phyloP scores from a whole-genome alignment of 495 filamentous ascomycete species.

The Daldinia childiae region DNA sequence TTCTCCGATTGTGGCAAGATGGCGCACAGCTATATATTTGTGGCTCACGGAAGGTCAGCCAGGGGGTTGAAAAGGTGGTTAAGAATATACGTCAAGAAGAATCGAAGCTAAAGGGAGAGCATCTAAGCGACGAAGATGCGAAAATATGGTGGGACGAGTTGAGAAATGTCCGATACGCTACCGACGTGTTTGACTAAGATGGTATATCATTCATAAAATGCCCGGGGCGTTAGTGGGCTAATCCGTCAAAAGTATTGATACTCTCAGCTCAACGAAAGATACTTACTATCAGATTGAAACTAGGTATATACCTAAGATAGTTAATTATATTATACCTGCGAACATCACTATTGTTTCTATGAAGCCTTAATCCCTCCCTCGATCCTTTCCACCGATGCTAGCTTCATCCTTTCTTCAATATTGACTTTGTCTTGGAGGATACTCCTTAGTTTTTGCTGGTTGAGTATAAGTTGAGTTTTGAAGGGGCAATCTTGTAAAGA shows the following conservation, averaged over 20 bases:
- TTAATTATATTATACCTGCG: no score
- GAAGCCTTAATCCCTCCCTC: no score
- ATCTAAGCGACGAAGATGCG: constrained; percentile 51
- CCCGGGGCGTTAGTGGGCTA: no score
- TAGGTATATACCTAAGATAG: no score
- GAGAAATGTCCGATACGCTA: constrained; percentile 67
- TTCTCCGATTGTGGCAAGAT: constrained; percentile 57
- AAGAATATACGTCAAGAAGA: constrained; percentile 63
- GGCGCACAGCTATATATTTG: constrained; percentile 71
- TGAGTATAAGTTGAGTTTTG: not conserved
- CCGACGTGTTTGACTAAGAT: constrained; percentile 66
- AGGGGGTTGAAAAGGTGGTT: constrained; percentile 54
- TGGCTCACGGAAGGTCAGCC: constrained; percentile 52
- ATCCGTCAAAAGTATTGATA: not conserved
- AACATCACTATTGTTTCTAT: no score
- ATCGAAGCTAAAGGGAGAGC: constrained; percentile 28
- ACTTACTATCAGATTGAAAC: no score
- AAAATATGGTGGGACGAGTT: constrained; percentile 61
- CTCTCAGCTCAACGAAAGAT: not conserved
- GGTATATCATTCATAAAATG: no score
- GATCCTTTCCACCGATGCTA: no score
- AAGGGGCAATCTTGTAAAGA: constrained; percentile 59
- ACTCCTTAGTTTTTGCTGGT: no score
- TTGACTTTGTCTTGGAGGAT: no score
- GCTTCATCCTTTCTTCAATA: no score